Base-by-base conservation (phyloP, 345 rosid species). In the Draba incana region DNA sequence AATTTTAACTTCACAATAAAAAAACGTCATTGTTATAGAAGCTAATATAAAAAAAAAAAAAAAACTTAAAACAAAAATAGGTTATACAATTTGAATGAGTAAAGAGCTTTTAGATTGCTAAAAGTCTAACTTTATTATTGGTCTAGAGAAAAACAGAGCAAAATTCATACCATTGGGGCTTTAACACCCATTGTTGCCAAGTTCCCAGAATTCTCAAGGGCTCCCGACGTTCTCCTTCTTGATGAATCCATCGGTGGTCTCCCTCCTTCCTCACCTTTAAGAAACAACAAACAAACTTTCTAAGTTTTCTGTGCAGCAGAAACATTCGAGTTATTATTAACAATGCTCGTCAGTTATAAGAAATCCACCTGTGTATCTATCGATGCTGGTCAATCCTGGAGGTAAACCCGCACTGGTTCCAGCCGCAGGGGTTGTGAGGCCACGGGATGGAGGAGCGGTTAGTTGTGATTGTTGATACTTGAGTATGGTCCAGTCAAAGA, bases 401-500 rank as follows among this genome's bases (percentile, higher is more conserved):
- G 90, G 92, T 67, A 83, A 63, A 45, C 86, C 87, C 15, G 92
- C 78, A 78, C 90, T 89, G 10, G 96, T 88, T 75, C 97, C 99
- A 68, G 79, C 91, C 13, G 79, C 82, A 45, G 80, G 74, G 31
- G 3, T 65, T 70, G 57, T 75, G 25, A 72, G 14, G 30, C 91
- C 77, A 68, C 90, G 89, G 46, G 92, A 23, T 30, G 95, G 88
- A 41, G 97, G 95, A 61, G 90, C 83, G 6, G 93, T 76, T 75
- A 86, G 81, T 67, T 91, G 99, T 49, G 99, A 87, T 64, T 91
- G 97, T 83, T 94, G 99, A 66, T 89, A 93, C 81, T 93, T 93
- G 83, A 93, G 66, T 73, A 93, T 93, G 38, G 99, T 94, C 99
- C 99, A 94, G 72, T 94, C 99, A 79, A 94, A 94, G 14, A 94